phyloP scores from a whole-genome alignment of 352 stramenopile genomes.

The Phytophthora idaei region DNA sequence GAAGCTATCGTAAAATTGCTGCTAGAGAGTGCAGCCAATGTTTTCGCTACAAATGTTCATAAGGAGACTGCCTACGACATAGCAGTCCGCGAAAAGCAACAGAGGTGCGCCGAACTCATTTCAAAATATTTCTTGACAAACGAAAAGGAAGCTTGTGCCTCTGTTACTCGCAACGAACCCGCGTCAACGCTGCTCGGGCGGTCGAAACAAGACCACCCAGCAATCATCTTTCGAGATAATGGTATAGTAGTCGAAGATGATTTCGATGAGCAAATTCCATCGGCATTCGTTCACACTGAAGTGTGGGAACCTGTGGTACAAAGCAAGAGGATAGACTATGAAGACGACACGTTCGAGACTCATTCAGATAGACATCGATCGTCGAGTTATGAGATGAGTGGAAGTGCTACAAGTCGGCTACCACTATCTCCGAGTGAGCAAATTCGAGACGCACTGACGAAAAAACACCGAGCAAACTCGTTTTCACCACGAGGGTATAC shows the following conservation, averaged over 20 bases:
- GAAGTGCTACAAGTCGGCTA: constrained; percentile 24
- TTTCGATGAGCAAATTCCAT: constrained; percentile 22
- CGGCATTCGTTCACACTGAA: constrained; percentile 22
- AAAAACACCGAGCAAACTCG: constrained; percentile 38
- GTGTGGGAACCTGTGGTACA: constrained; percentile 9
- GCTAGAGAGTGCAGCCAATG: constrained; percentile 77
- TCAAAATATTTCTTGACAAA: constrained; percentile 57
- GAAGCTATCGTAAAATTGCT: constrained; percentile 73
- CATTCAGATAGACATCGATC: constrained; percentile 23
- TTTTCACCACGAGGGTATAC: constrained; percentile 17
- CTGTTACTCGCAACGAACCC: constrained; percentile 47
- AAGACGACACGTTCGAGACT: constrained; percentile 17
- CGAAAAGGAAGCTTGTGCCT: constrained; percentile 33
- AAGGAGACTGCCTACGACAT: constrained; percentile 73
- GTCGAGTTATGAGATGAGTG: constrained; percentile 12
- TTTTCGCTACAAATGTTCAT: constrained; percentile 62
- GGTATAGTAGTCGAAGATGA: constrained; percentile 27
- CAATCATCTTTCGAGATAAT: constrained; percentile 20
- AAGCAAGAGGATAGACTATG: constrained; percentile 5
- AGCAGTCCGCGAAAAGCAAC: constrained; percentile 55
- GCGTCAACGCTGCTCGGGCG: constrained; percentile 48
- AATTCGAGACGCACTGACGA: constrained; percentile 55
- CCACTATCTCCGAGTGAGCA: constrained; percentile 62
- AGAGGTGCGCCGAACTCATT: constrained; percentile 58
- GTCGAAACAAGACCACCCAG: constrained; percentile 20